Base-by-base conservation (phyloP, 1,284 basidiomycete genomes). In the Lentinus polychrous region DNA sequence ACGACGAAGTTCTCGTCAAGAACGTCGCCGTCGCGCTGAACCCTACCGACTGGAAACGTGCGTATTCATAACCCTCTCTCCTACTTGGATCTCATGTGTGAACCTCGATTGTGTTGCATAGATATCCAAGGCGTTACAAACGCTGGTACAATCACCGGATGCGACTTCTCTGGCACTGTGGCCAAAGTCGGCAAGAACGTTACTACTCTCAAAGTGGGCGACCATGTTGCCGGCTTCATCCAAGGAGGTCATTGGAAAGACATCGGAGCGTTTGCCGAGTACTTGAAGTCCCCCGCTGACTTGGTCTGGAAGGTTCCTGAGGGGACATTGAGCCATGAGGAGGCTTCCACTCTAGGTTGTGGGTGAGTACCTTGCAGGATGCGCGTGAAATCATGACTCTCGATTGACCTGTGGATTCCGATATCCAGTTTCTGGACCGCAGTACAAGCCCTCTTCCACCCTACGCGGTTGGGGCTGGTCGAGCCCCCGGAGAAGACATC, bases 191-290 rank as follows among this genome's bases (percentile, higher is more conserved):
- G 59, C 20, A 57, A 48, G 45, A 52, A 52, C 36, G 55, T 59
- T 37, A 49, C 52, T 1, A 46, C 23, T 14, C 45, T 53, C 27
- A 33, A 42, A 8, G 47, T 59, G n/a, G 61, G 57, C 14, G 56
- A 60, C 51, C 51, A 52, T 34, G 60, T 60, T 36, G 53, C 60
- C 0, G 59, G 54, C 0, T 56, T 58, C 42, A 50, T 56, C 10
- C 53, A 52, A 15, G 61, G 61, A 1, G 52, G 50, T 4, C 40
- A 23, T 8, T 58, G 49, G 36, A 43, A 47, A 1, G 56, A 57
- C 45, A 58, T 46, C 60, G 66, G 67, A 51, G 61, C 66, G 7
- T 67, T 63, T 52, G 67, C 69, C 6, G 64, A 75, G 54, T 75
- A 72, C 55, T 54, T 69, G 43, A 65, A 63, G 52, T 57, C 57